A percentile compares a stretch with the other conserved stretches of the same genome.
phyloP scores from a whole-genome alignment of 2,329 filamentous ascomycete species.

The Xylaria sp. region DNA sequence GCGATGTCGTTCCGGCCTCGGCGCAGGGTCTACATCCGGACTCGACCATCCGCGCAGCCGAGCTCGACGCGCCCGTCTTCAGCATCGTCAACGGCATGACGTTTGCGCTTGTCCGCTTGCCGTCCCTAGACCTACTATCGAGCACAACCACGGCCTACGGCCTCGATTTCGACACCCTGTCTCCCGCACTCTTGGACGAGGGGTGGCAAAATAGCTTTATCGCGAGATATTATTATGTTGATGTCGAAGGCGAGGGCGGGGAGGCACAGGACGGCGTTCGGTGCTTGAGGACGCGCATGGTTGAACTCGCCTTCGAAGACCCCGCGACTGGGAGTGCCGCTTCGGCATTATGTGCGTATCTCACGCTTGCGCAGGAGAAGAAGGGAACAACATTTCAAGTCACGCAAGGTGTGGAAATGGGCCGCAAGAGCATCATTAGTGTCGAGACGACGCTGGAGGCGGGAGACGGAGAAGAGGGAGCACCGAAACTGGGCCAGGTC shows the following conservation, averaged over 20 bases:
- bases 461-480: slow-evolving; percentile 3
- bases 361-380: slow-evolving; percentile 51
- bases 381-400: slow-evolving; percentile 52
- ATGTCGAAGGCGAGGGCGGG: slow-evolving; percentile 40
- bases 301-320: slow-evolving; percentile 58
- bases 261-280: slow-evolving; percentile 20
- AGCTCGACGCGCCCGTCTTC: slow-evolving; percentile 53
- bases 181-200: slow-evolving; percentile 51
- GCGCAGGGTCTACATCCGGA: slow-evolving; percentile 31
- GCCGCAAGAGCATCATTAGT: slow-evolving; percentile 58
- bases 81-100: slow-evolving; percentile 77
- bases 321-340: slow-evolving; percentile 69
- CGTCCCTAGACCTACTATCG: slow-evolving; percentile 64
- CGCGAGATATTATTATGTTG: slow-evolving; percentile 65
- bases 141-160: slow-evolving; percentile 44
- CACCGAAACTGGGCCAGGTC: slow-evolving; percentile 31
- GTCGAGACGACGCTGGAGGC: slow-evolving; percentile 48
- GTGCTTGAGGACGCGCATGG: slow-evolving; percentile 64
- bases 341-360: slow-evolving; percentile 59
- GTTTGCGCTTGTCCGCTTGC: slow-evolving; percentile 69
- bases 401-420: slow-evolving; percentile 73
- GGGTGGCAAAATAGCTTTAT: slow-evolving; percentile 62
- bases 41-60: slow-evolving; percentile 34
- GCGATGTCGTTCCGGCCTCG: slow-evolving; percentile 36
- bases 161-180: slow-evolving; percentile 42